Percentiles rank a stretch among this genome's conserved stretches.
Conservation (phyloP, 257 asterid genomes). For the Solanum paucissectum region DNA sequence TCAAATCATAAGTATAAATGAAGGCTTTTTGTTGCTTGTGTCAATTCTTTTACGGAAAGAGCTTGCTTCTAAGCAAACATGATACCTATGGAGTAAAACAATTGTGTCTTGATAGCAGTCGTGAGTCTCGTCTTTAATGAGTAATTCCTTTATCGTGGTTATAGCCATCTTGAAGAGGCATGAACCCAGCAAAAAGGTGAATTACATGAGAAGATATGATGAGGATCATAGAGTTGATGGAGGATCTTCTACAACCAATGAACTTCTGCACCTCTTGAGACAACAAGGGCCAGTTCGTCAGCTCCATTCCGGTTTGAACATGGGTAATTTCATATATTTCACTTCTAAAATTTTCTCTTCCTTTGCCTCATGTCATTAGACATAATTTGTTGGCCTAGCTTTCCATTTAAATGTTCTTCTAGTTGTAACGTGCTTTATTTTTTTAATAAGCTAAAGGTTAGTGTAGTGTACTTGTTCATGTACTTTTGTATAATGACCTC, state of each 20-base stretch:
- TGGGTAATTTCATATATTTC: slow-evolving; percentile 13
- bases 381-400: not conserved
- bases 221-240: slow-evolving; percentile 17
- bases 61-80: not conserved
- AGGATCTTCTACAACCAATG: slow-evolving; percentile 34
- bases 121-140: not conserved
- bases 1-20: not conserved
- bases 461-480: not conserved
- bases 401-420: not conserved
- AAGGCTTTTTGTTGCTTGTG: not conserved
- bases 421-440: not conserved
- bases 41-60: not conserved
- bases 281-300: slow-evolving; percentile 42
- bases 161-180: slow-evolving; percentile 29
- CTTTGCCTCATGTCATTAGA: not conserved
- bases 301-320: slow-evolving; percentile 16
- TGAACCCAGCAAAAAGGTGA: slow-evolving; percentile 24
- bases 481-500: not conserved
- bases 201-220: slow-evolving; percentile 21
- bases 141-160: not conserved
- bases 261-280: slow-evolving; percentile 61
- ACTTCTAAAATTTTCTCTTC: not conserved
- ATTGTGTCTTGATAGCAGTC: not conserved
- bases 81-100: not conserved
- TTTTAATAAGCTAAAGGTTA: not conserved